Evolutionary conservation across 192 early-diverging fungal species (phyloP).

Genomic region (Linnemannia elongata): DNA sequence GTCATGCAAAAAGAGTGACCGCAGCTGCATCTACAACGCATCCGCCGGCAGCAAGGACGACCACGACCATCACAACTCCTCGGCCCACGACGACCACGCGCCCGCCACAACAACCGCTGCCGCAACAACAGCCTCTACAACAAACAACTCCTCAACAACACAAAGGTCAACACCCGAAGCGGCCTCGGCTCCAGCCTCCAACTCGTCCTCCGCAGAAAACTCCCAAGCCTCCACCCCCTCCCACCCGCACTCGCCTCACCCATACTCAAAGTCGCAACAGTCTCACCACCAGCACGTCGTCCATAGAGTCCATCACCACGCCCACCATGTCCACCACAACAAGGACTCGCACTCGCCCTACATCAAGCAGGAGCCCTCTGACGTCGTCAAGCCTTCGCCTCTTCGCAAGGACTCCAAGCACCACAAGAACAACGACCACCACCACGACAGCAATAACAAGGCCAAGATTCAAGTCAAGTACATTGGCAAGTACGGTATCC

Average conservation of each 20-base stretch:
- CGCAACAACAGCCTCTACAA: not conserved
- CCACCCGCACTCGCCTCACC: conserved; percentile 43
- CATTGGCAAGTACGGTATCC: conserved; percentile 55
- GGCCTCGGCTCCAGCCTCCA: not conserved
- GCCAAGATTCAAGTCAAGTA: conserved; percentile 50
- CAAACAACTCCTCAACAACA: not conserved
- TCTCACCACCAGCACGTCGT: conserved; percentile 11
- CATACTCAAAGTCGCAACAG: conserved; percentile 39
- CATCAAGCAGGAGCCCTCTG: conserved; percentile 46
- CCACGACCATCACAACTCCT: conserved; percentile 1
- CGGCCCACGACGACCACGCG: not conserved
- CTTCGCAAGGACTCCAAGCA: conserved; percentile 45
- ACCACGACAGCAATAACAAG: not conserved
- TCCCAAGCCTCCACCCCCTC: conserved; percentile 3
- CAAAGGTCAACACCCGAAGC: not conserved
- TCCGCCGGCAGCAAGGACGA: conserved; percentile 30
- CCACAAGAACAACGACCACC: conserved; percentile 25
- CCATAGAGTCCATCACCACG: conserved; percentile 10
- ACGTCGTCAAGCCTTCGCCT: conserved; percentile 35
- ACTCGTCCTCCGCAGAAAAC: not conserved
- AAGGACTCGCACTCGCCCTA: not conserved
- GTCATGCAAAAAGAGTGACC: conserved; percentile 51
- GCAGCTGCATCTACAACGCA: conserved; percentile 51
- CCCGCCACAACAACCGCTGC: not conserved
- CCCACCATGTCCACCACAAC: conserved; percentile 18